Base-by-base conservation (phyloP, 2,329 filamentous ascomycete genomes). In the Fusarium nanum region DNA sequence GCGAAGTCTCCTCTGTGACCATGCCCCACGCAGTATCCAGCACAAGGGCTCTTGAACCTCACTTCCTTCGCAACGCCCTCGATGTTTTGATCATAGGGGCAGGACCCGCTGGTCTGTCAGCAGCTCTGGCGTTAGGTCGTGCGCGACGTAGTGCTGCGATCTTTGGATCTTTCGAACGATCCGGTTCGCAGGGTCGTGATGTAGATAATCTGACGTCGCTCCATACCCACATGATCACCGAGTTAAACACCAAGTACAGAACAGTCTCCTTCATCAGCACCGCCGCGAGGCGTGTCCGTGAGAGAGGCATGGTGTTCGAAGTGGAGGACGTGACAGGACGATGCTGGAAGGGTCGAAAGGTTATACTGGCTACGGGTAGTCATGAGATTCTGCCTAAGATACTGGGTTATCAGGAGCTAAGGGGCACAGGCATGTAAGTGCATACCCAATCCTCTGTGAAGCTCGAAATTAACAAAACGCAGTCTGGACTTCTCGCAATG, bases 1-100 rank as follows among this genome's bases (percentile, higher is more conserved):
- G 6, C 2, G 5, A 3, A 11, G 10, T 18, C 9, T 37, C 16
- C 12, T 5, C 1, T 16, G 3, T 2, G 0, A 1, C 3, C 3
- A 63, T 63, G 58, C 60, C 48, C 37, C 48, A 56, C 10, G 6
- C 30, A 4, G 6, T 37, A 2, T 47, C 6, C 11, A 11, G 3
- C 2, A 1, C 28, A 16, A 27, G n/a, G 2, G 10, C 0, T 1
- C 18, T 64, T 1, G 50, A 64, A 2, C 37, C 61, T 28, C 44
- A 64, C n/a, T 64, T 57, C 8, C 59, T 64, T 46, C 61, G 50
- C 6, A 64, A 64, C n/a, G 61, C 37, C 6, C 18, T 64, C 0
- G 59, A 64, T 49, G 59, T 64, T 5, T 22, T 64, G 37, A 45
- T 64, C 18, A 58, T 64, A 2, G 44, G 60, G 2, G 9, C 12